Evolutionary conservation across 2,329 filamentous ascomycete genomes (phyloP), one percentile per base, ranked within the genome.

Genomic region (Teratosphaeria gauchensis): DNA sequence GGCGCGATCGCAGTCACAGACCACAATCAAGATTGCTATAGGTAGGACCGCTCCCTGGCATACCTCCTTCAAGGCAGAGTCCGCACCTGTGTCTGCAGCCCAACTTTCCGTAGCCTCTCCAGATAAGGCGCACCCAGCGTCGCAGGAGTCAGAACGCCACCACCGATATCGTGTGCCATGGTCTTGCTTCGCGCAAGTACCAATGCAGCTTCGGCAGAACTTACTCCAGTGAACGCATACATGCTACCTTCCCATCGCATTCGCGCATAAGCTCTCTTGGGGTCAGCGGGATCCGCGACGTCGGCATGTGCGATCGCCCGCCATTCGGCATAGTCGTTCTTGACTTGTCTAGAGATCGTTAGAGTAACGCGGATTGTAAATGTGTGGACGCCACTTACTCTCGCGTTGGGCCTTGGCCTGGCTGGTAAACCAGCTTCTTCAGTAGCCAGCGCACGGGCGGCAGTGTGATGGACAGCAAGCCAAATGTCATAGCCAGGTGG

Each of bases 71-170:
- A 72, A 46, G 69, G 69, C 65, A 72, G 61, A 53, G 65, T 69
- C 53, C 64, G 68, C 5, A 71, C 63, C 66, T 88, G 82, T 52
- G 87, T 77, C 68, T 82, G 82, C 67, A 91, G 81, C 2, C 87
- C 87, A 46, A 76, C 79, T 35, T 78, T 76, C 38, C 81, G 75
- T 48, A 89, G 66, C 14, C 85, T 78, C 66, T 90, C 82, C 60
- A 90, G 76, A 67, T 83, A 87, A 9, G 78, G 75, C 64, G 86
- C 83, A 0, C 88, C 88, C 2, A 92, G 74, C 57, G 82, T 87
- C 0, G 88, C 86, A 0, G 88, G 84, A 1, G 89, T 92, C 62
- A 88, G 82, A 28, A 90, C 75, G 2, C 88, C 88, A 19, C 88
- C 88, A 1, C 77, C 78, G 12, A 89, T 74, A 38, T 78, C 72